Conservation (phyloP, 2,329 filamentous ascomycete species). For the Beauveria bassiana region DNA sequence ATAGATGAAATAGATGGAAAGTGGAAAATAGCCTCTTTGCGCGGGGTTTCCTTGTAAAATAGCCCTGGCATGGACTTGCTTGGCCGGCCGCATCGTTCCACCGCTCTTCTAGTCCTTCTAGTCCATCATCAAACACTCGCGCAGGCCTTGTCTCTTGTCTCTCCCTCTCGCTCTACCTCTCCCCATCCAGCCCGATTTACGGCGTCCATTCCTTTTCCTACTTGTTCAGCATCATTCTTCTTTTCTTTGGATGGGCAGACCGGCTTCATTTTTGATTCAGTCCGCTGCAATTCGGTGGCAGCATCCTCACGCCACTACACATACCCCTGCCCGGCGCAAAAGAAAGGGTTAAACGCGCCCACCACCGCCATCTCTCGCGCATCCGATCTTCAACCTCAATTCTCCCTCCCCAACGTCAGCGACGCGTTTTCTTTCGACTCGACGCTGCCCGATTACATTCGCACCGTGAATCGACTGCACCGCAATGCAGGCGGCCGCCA, state of each 20-base stretch:
- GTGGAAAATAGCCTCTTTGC: too few relatives aligned
- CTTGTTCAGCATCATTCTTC: not conserved
- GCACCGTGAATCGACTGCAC: not conserved
- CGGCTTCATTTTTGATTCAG: not conserved
- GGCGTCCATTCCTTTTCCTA: slow-evolving; percentile 3
- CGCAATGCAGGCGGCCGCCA: slow-evolving; percentile 29
- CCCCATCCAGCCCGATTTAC: not conserved
- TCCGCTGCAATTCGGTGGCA: not conserved
- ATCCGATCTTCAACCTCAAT: not conserved
- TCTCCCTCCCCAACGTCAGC: not conserved
- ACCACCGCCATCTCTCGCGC: not conserved
- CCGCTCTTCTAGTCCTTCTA: not conserved
- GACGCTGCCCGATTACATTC: not conserved
- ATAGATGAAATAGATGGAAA: too few relatives aligned
- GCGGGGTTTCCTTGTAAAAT: not conserved
- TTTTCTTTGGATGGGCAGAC: not conserved
- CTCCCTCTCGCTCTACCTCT: not conserved
- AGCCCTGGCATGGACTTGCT: not conserved
- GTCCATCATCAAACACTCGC: not conserved
- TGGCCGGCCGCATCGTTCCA: not conserved
- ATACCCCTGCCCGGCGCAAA: slow-evolving; percentile 2
- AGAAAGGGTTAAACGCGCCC: not conserved
- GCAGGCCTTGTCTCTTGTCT: not conserved
- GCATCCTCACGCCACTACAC: not conserved
- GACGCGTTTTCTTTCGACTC: not conserved